These are phyloP conservation scores for Jackrogersella multiformis DNA, from an alignment of 495 filamentous ascomycete species.

Conservation along the genomic window DNA sequence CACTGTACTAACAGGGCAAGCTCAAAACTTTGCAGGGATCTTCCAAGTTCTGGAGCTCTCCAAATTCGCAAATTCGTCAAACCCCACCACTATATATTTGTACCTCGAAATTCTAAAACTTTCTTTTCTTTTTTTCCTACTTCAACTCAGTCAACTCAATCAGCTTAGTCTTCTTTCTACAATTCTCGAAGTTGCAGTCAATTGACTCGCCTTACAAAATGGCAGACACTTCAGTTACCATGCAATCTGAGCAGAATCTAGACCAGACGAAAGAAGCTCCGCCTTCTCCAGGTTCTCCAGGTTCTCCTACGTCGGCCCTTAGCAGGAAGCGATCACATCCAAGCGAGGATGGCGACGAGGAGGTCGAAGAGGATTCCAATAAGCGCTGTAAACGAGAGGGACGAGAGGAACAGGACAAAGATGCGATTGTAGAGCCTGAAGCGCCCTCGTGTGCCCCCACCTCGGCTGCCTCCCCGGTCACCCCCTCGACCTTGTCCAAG, in stretches of 20 bases:
- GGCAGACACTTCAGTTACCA: too few relatives aligned
- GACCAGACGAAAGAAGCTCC: background rate
- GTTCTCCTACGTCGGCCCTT: too few relatives aligned
- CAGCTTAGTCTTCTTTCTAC: too few relatives aligned
- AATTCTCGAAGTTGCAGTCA: background rate
- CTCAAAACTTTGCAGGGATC: background rate
- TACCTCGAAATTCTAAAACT: background rate
- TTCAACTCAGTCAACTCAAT: background rate
- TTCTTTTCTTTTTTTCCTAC: background rate
- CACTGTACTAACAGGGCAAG: too few relatives aligned
- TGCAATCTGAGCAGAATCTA: background rate
- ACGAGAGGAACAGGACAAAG: too few relatives aligned
- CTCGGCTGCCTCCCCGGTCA: too few relatives aligned
- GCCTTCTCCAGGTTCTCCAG: too few relatives aligned
- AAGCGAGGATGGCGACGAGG: constrained; percentile 1
- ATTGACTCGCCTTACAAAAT: background rate
- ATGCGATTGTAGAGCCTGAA: constrained; percentile 13
- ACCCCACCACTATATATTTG: constrained; percentile 9
- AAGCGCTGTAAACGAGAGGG: constrained; percentile 2
- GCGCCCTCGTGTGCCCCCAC: constrained; percentile 23
- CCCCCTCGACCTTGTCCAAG: constrained; percentile 67
- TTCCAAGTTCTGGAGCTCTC: background rate
- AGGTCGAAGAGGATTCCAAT: constrained; percentile 5
- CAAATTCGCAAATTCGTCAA: too few relatives aligned
- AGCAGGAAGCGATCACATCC: constrained; percentile 21